Evolutionary conservation across 2,329 filamentous ascomycete genomes (phyloP).

Genomic region (Lachnellula hyalina): DNA sequence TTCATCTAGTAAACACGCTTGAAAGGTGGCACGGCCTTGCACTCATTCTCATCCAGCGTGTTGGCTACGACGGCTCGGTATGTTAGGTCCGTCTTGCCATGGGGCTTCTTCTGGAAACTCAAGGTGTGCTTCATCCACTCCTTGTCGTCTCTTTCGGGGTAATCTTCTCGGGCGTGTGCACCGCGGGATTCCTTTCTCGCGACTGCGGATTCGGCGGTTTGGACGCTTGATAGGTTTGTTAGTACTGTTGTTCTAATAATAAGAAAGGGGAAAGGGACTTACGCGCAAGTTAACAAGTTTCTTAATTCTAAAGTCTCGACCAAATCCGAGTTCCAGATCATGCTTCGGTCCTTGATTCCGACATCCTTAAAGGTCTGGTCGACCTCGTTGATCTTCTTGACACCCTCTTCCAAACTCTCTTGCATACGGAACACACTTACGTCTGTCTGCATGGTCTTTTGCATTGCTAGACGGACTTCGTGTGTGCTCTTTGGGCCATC

Average conservation of each 20-base stretch:
- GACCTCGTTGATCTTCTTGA: conserved; percentile 78
- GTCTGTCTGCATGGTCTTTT: conserved; percentile 97
- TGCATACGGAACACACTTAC: conserved; percentile 89
- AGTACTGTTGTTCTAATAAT: conserved; percentile 2
- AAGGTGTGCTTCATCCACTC: conserved; percentile 99
- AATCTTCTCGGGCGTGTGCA: conserved; percentile 96
- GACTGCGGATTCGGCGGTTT: conserved; percentile 86
- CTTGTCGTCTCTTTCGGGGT: conserved; percentile 86
- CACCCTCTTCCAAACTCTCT: conserved; percentile 88
- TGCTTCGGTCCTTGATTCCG: conserved; percentile 95
- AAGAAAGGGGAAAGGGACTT: conserved; percentile 38
- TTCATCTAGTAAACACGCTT: conserved; percentile 75
- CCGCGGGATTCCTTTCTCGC: conserved; percentile 97
- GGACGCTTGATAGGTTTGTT: conserved; percentile 48
- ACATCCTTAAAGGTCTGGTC: conserved; percentile 76
- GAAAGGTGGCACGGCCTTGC: conserved; percentile 93
- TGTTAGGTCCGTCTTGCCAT: conserved; percentile 77
- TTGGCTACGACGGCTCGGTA: conserved; percentile 79
- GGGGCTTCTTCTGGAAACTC: conserved; percentile 89
- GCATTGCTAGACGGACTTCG: conserved; percentile 87
- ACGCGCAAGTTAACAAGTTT: conserved; percentile 95
- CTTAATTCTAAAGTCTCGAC: conserved; percentile 94
- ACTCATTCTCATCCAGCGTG: conserved; percentile 92
- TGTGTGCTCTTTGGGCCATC: conserved; percentile 81
- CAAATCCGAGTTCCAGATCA: conserved; percentile 99